phyloP scores from a whole-genome alignment of 148 eudicot species.

The Gaultheria prostrata region DNA sequence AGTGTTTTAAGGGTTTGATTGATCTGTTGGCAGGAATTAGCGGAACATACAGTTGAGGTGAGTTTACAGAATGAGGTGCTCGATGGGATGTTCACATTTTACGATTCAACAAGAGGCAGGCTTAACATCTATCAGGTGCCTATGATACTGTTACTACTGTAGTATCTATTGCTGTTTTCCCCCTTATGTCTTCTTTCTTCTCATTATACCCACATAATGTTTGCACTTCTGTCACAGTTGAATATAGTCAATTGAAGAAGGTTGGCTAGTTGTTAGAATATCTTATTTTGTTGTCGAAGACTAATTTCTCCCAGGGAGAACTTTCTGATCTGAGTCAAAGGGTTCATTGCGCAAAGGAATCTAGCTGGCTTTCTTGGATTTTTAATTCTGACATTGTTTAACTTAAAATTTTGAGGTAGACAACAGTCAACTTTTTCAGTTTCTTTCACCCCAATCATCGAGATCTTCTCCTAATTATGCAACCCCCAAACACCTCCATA shows the following conservation, averaged over 20 bases:
- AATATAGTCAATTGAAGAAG: not conserved
- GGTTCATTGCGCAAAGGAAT: not conserved
- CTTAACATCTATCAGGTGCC: slow-evolving; percentile 79
- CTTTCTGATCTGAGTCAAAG: not conserved
- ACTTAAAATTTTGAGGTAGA: not conserved
- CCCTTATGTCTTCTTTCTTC: not conserved
- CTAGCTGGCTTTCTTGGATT: not conserved
- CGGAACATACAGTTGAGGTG: slow-evolving; percentile 73
- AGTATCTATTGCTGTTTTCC: not conserved
- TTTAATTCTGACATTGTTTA: not conserved
- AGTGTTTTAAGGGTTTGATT: not conserved
- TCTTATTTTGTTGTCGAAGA: not conserved
- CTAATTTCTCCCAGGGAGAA: not conserved
- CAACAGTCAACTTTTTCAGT: not conserved
- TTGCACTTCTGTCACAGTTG: not conserved
- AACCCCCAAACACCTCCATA: not conserved
- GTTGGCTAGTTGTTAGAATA: not conserved
- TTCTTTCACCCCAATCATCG: not conserved
- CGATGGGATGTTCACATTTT: slow-evolving; percentile 78
- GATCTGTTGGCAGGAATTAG: slow-evolving; percentile 54
- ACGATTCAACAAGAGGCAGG: slow-evolving; percentile 67
- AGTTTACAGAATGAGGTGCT: slow-evolving; percentile 70
- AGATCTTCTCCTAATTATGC: not conserved
- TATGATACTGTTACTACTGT: not conserved
- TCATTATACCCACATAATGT: not conserved